These are phyloP conservation scores for Mycena pura DNA, from an alignment of 768 basidiomycete species.

Conservation along the genomic window DNA sequence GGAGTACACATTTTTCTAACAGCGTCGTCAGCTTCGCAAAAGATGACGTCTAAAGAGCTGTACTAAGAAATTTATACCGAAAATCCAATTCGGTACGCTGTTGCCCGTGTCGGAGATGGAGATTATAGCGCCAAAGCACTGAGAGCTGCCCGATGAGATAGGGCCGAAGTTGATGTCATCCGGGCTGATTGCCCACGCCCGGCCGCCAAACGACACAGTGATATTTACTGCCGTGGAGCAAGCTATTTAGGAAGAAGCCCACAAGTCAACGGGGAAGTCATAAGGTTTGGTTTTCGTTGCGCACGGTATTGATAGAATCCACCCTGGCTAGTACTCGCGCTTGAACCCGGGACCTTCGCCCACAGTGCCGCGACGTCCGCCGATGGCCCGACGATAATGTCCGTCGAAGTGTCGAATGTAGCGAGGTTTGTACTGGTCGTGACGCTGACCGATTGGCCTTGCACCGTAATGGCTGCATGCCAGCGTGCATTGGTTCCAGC, in stretches of 20 bases:
- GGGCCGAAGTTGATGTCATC: background rate
- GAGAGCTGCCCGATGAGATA: background rate
- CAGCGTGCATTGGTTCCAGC: background rate
- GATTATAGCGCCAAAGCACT: background rate
- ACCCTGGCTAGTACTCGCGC: no score
- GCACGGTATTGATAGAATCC: constrained; percentile 7
- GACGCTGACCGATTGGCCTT: background rate
- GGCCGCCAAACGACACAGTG: background rate
- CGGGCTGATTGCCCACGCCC: background rate
- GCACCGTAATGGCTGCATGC: background rate
- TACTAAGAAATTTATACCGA: background rate
- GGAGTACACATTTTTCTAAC: constrained; percentile 6
- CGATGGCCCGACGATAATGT: background rate
- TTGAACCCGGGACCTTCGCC: background rate
- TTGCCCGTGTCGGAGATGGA: background rate
- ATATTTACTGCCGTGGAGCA: background rate
- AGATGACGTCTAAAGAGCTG: background rate
- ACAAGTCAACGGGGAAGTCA: background rate
- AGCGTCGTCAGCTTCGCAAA: no score
- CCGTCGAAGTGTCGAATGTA: background rate
- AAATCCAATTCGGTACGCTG: background rate
- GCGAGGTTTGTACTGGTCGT: background rate
- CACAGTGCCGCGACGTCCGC: background rate
- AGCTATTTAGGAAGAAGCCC: background rate
- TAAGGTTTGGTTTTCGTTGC: no score